These are phyloP conservation scores for Aspergillus quadricinctus DNA, from an alignment of 2,329 filamentous ascomycete species.

Conservation along the genomic window DNA sequence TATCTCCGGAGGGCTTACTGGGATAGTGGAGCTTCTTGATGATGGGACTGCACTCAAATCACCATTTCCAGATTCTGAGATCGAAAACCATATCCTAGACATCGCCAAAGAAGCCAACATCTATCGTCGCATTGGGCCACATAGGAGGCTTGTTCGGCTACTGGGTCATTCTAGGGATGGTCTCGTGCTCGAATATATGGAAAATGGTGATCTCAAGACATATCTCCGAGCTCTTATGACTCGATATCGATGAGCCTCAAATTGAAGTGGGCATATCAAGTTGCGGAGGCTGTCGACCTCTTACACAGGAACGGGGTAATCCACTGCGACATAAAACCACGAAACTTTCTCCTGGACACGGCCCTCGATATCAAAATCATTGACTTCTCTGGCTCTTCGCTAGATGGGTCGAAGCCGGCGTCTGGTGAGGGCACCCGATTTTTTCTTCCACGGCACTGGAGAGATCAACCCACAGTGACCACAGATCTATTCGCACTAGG, in stretches of 20 bases:
- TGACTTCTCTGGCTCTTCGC: conserved; percentile 14
- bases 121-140: conserved; percentile 8
- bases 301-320: conserved; percentile 37
- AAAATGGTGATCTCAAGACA: conserved; percentile 12
- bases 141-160: conserved; percentile 9
- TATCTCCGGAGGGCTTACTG: conserved; percentile 14
- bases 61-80: conserved; percentile 8
- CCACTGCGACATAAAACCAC: conserved; percentile 39
- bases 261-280: conserved; percentile 29
- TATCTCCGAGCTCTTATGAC: conserved; percentile 9
- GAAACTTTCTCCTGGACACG: conserved; percentile 37
- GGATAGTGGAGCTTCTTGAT: conserved; percentile 15
- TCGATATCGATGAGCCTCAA: conserved; percentile 15
- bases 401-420: conserved; percentile 9
- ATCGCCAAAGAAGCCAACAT: conserved; percentile 15
- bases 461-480: conserved; percentile 13
- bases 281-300: conserved; percentile 29
- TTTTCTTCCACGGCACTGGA: conserved; percentile 18
- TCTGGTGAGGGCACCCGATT: conserved; percentile 14
- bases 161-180: conserved; percentile 10
- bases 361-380: conserved; percentile 34
- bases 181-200: conserved; percentile 13
- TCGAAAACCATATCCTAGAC: conserved; percentile 10
- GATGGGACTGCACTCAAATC: conserved; percentile 13
- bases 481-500: conserved; percentile 19